These are phyloP conservation scores for Rhizopogon roseolus DNA, from an alignment of 768 basidiomycete species.

Conservation along the genomic window DNA sequence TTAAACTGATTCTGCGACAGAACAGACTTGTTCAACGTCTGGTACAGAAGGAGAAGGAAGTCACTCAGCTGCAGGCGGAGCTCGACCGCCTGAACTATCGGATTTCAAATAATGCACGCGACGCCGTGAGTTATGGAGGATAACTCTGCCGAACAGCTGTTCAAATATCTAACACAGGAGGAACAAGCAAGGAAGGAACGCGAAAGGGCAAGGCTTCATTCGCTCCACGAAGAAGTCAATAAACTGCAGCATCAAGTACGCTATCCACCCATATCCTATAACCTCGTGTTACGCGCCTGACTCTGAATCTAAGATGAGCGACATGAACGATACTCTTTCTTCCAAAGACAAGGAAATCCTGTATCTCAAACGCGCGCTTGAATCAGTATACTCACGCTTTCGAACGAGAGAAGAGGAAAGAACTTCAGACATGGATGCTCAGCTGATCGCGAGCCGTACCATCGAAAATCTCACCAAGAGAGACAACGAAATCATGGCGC, in stretches of 20 bases:
- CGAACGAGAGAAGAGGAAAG: slow-evolving; percentile 43
- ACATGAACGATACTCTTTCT: slow-evolving; percentile 41
- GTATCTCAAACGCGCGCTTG: slow-evolving; percentile 81
- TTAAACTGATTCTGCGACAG: slow-evolving; percentile 32
- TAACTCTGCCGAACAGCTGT: background rate
- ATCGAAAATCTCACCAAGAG: slow-evolving; percentile 67
- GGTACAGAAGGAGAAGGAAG: slow-evolving; percentile 82
- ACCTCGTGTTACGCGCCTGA: background rate
- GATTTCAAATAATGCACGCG: slow-evolving; percentile 51
- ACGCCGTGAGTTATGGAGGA: slow-evolving; percentile 44
- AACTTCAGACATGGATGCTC: slow-evolving; percentile 55
- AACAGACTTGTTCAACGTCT: slow-evolving; percentile 77
- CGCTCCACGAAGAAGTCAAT: slow-evolving; percentile 68
- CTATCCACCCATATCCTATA: background rate
- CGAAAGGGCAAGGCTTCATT: slow-evolving; percentile 67
- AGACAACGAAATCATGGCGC: slow-evolving; percentile 55
- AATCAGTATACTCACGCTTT: slow-evolving; percentile 83
- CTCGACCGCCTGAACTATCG: slow-evolving; percentile 58
- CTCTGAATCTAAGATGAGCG: slow-evolving; percentile 38
- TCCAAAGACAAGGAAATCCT: slow-evolving; percentile 69
- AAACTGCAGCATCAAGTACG: slow-evolving; percentile 65
- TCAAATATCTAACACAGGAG: slow-evolving; percentile 39
- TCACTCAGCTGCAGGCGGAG: slow-evolving; percentile 67
- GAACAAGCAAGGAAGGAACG: slow-evolving; percentile 73
- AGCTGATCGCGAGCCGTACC: slow-evolving; percentile 62